Percentiles rank a stretch among this genome's conserved stretches.
Evolutionary conservation across 805 yeast genomes (phyloP).

Genomic region (Lipomyces orientalis): DNA sequence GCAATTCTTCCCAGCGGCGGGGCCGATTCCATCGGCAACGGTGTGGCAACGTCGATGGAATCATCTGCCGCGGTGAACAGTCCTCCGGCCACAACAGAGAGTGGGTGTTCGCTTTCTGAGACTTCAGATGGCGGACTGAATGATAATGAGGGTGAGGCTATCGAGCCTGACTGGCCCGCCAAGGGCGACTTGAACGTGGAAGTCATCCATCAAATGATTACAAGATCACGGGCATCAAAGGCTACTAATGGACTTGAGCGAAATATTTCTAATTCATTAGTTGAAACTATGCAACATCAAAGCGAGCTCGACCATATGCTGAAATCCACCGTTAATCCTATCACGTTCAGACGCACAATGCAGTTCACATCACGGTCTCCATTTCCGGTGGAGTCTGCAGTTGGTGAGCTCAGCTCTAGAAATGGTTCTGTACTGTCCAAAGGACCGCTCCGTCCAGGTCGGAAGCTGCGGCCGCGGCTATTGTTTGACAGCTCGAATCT

Average conservation of each 20-base stretch:
- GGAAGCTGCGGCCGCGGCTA: constrained; percentile 17
- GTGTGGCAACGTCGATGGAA: not conserved
- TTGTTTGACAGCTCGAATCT: constrained; percentile 27
- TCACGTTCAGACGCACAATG: constrained; percentile 13
- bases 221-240: not conserved
- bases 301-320: not conserved
- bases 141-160: not conserved
- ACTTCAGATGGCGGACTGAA: constrained; percentile 3
- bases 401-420: not conserved
- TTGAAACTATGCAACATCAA: not conserved
- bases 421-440: not conserved
- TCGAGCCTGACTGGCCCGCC: constrained; percentile 2
- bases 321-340: constrained; percentile 12
- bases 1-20: constrained; percentile 1
- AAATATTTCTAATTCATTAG: not conserved
- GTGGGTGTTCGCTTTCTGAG: constrained; percentile 13
- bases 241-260: not conserved
- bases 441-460: constrained; percentile 12
- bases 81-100: constrained; percentile 26
- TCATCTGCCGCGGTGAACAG: constrained; percentile 18
- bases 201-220: not conserved
- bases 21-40: not conserved
- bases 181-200: not conserved
- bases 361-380: constrained; percentile 29
- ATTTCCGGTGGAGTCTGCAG: constrained; percentile 14